Conservation (phyloP, 805 yeast species). For the Myxozyma vanderwaltii region DNA sequence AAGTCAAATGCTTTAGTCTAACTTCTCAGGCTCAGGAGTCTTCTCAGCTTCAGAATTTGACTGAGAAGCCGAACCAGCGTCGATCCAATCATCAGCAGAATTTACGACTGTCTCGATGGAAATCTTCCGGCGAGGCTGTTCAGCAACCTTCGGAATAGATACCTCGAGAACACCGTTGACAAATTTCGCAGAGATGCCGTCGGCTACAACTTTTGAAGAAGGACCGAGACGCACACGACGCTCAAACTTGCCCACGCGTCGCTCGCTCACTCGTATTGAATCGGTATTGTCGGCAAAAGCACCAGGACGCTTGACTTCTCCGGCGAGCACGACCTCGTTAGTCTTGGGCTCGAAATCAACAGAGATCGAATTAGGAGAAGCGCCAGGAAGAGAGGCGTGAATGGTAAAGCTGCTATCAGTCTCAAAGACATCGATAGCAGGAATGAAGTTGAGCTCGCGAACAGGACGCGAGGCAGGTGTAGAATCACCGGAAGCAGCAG, state of each 20-base stretch:
- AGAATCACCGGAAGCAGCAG: slow-evolving; percentile 1
- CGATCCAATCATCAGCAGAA: slow-evolving; percentile 31
- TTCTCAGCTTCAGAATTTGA: background rate
- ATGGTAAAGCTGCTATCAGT: slow-evolving; percentile 48
- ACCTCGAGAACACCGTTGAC: slow-evolving; percentile 51
- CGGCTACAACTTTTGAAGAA: slow-evolving; percentile 47
- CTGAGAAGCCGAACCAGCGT: slow-evolving; percentile 12
- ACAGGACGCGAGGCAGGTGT: background rate
- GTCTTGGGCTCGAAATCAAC: slow-evolving; percentile 52
- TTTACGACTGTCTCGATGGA: slow-evolving; percentile 26
- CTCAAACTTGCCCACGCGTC: slow-evolving; percentile 48
- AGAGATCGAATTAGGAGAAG: slow-evolving; percentile 42
- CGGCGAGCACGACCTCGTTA: slow-evolving; percentile 49
- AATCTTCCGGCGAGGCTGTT: slow-evolving; percentile 22
- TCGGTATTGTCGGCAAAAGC: slow-evolving; percentile 35
- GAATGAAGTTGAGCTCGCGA: slow-evolving; percentile 38
- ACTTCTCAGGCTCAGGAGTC: slow-evolving; percentile 24
- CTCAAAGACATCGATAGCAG: slow-evolving; percentile 53
- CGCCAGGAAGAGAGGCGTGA: slow-evolving; percentile 54
- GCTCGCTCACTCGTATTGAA: slow-evolving; percentile 42
- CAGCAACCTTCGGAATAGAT: slow-evolving; percentile 46
- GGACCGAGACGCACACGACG: slow-evolving; percentile 49
- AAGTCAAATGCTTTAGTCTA: slow-evolving; percentile 7
- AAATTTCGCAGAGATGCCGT: slow-evolving; percentile 50
- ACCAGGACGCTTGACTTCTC: slow-evolving; percentile 40